These are phyloP conservation scores for Eucalyptus pauciflora DNA, from an alignment of 345 rosid species.

Conservation along the genomic window DNA sequence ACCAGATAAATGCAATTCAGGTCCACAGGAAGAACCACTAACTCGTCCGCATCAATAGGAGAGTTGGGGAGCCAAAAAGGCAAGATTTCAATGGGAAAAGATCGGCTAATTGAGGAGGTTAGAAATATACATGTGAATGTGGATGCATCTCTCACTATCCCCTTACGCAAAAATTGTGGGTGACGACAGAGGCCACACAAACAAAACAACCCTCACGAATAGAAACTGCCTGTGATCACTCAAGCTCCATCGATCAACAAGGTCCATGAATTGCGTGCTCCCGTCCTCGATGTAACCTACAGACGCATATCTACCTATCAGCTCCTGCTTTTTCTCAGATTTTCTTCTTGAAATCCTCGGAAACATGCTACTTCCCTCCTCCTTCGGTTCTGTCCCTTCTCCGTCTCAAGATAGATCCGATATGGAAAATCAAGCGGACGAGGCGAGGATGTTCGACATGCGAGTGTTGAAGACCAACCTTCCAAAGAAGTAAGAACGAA, in stretches of 20 bases:
- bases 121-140: background rate
- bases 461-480: conserved; percentile 35
- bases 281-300: background rate
- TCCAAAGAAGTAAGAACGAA: conserved; percentile 35
- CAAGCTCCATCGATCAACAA: background rate
- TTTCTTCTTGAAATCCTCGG: background rate
- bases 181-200: background rate
- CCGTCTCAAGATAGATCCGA: background rate
- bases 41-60: background rate
- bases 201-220: background rate
- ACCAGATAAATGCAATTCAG: background rate
- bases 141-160: background rate
- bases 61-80: background rate
- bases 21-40: background rate
- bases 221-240: background rate
- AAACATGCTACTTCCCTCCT: background rate
- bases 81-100: background rate
- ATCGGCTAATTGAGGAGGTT: background rate
- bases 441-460: conserved; percentile 34
- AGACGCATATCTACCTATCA: background rate
- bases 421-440: conserved; percentile 31
- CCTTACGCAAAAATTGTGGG: background rate
- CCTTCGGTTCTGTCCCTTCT: background rate
- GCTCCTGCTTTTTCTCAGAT: background rate
- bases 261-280: background rate